These are phyloP conservation scores for Xylaria sp. DNA, from an alignment of 2,329 filamentous ascomycete species.

Conservation along the genomic window DNA sequence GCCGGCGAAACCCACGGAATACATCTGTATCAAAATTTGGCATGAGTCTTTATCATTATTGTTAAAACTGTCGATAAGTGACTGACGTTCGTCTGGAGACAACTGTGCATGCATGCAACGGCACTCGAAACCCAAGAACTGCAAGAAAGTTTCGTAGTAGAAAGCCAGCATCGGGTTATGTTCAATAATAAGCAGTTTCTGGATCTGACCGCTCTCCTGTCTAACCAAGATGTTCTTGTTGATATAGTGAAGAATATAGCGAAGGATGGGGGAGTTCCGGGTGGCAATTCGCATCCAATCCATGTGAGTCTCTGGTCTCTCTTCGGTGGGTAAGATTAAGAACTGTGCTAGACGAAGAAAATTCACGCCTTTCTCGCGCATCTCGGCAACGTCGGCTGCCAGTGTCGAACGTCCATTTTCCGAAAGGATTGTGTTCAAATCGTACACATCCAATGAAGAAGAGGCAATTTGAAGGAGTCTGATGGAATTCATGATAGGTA, in stretches of 20 bases:
- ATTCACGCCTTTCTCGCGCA: conserved; percentile 41
- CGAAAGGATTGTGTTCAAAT: conserved; percentile 39
- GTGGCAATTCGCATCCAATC: conserved; percentile 43
- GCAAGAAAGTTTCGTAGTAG: conserved; percentile 48
- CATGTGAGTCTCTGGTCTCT: conserved; percentile 38
- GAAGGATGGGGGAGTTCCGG: conserved; percentile 44
- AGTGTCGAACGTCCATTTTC: conserved; percentile 36
- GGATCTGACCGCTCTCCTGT: conserved; percentile 36
- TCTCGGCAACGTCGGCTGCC: conserved; percentile 33
- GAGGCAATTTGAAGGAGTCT: conserved; percentile 43
- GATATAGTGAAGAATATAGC: conserved; percentile 46
- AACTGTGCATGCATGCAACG: conserved; percentile 44
- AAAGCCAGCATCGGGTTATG: conserved; percentile 45
- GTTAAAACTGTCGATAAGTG: conserved; percentile 46
- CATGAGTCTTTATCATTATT: conserved; percentile 35
- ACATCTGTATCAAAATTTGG: conserved; percentile 49
- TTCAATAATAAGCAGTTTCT: conserved; percentile 48
- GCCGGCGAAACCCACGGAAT: conserved; percentile 47
- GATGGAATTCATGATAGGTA: conserved; percentile 10
- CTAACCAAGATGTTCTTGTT: conserved; percentile 41
- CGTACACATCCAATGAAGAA: conserved; percentile 45
- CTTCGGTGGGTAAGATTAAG: conserved; percentile 28
- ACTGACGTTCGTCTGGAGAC: conserved; percentile 38
- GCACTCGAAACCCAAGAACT: conserved; percentile 47
- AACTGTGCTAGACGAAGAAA: conserved; percentile 42